These are phyloP conservation scores for Rhynchosporium graminicola DNA, from an alignment of 2,329 filamentous ascomycete species.

Conservation along the genomic window DNA sequence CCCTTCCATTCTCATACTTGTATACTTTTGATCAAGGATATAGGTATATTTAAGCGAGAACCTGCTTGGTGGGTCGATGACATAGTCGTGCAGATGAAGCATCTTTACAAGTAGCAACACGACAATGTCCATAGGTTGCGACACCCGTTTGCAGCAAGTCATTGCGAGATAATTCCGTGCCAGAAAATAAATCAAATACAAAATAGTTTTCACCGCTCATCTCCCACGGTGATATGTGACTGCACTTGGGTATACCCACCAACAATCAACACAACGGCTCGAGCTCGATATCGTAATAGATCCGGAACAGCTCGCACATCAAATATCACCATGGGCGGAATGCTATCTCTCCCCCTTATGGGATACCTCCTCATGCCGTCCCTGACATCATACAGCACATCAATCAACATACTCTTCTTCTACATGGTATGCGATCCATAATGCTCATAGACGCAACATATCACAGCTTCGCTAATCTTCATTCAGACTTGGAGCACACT, in stretches of 20 bases:
- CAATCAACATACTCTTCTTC: conserved; percentile 83
- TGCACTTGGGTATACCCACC: background rate
- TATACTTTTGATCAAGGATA: too few relatives aligned
- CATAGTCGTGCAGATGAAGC: conserved; percentile 17
- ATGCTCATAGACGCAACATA: background rate
- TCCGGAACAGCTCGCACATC: background rate
- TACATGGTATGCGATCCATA: conserved; percentile 69
- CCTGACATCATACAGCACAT: conserved; percentile 71
- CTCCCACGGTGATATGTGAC: background rate
- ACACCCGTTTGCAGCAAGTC: background rate
- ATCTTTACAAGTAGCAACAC: conserved; percentile 9
- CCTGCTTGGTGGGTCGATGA: conserved; percentile 15
- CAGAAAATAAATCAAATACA: background rate
- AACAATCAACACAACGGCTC: conserved; percentile 3
- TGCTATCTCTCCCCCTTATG: conserved; percentile 72
- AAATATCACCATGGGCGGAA: conserved; percentile 55
- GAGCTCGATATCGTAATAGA: background rate
- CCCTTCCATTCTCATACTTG: background rate
- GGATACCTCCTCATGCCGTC: conserved; percentile 65
- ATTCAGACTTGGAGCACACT: conserved; percentile 77
- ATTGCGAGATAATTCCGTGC: background rate
- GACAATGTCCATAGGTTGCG: background rate
- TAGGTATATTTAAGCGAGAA: too few relatives aligned
- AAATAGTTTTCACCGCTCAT: background rate
- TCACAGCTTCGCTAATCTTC: conserved; percentile 39